These are phyloP conservation scores for Cercospora zeina DNA, from an alignment of 2,329 filamentous ascomycete genomes.

Conservation along the genomic window DNA sequence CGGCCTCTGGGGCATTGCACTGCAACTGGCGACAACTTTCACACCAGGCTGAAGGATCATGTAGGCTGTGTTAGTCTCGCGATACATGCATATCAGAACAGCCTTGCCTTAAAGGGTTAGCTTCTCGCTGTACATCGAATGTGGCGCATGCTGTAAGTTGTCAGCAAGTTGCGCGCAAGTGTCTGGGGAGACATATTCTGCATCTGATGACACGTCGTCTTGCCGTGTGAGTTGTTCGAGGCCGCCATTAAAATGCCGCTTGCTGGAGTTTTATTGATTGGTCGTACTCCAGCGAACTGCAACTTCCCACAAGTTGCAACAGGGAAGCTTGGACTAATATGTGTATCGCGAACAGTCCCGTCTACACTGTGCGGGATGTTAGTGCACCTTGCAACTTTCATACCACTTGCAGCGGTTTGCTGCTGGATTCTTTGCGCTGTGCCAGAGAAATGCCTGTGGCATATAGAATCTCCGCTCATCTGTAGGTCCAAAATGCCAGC, in stretches of 20 bases:
- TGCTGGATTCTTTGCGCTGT: background rate
- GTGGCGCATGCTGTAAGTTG: background rate
- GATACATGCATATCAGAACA: background rate
- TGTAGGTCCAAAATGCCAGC: background rate
- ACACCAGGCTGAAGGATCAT: background rate
- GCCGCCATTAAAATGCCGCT: background rate
- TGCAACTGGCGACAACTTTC: background rate
- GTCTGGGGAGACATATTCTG: too few relatives aligned
- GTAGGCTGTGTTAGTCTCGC: background rate
- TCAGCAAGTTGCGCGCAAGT: background rate
- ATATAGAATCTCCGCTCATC: background rate
- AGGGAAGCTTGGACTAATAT: background rate
- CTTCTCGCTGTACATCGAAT: background rate
- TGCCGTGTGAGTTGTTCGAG: too few relatives aligned
- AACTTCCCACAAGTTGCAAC: background rate
- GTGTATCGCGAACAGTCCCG: background rate
- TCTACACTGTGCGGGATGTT: background rate
- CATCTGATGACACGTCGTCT: too few relatives aligned
- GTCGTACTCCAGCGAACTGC: background rate
- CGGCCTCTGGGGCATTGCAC: background rate
- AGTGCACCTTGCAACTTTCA: background rate
- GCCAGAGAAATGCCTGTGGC: background rate
- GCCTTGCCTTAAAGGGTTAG: background rate
- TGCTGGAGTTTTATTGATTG: background rate
- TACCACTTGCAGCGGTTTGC: background rate